phyloP scores from a whole-genome alignment of 805 yeast species.

The Ogataea trehaloabstinens region DNA sequence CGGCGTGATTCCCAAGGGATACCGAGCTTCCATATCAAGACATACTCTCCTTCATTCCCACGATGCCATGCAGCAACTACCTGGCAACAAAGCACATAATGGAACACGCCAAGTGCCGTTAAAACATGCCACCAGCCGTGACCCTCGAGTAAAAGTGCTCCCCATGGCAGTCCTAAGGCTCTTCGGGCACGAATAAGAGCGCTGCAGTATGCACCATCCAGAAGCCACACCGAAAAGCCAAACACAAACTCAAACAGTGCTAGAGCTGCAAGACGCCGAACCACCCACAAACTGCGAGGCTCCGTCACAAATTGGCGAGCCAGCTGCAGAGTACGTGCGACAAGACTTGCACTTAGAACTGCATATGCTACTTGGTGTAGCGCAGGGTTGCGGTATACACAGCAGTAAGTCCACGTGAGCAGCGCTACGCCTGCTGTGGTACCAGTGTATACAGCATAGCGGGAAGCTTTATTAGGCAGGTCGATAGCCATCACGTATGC shows the following conservation, averaged over 20 bases:
- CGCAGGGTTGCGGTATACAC: conserved; percentile 62
- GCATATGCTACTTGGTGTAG: conserved; percentile 86
- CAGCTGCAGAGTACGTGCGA: conserved; percentile 52
- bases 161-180: conserved; percentile 73
- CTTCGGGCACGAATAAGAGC: conserved; percentile 59
- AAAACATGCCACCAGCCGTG: conserved; percentile 96
- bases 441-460: conserved; percentile 12
- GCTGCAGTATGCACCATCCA: conserved; percentile 77
- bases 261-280: conserved; percentile 53
- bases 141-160: conserved; percentile 70
- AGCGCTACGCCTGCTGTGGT: conserved; percentile 15
- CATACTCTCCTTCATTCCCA: conserved; percentile 50
- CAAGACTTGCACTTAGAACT: conserved; percentile 62
- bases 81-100: conserved; percentile 72
- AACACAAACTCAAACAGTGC: conserved; percentile 63
- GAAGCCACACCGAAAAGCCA: conserved; percentile 82
- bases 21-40: conserved; percentile 53
- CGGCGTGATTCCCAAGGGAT: conserved; percentile 51
- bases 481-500: conserved; percentile 30
- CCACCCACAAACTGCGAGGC: conserved; percentile 40
- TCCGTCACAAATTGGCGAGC: conserved; percentile 54
- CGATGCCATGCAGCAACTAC: conserved; percentile 64
- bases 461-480: conserved; percentile 3
- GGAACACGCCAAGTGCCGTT: conserved; percentile 81
- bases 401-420: conserved; percentile 49